A percentile compares a stretch with the other conserved stretches of the same genome.
These are phyloP conservation scores for Cardiospermum halicacabum DNA, from an alignment of 345 rosid species.

Conservation along the genomic window DNA sequence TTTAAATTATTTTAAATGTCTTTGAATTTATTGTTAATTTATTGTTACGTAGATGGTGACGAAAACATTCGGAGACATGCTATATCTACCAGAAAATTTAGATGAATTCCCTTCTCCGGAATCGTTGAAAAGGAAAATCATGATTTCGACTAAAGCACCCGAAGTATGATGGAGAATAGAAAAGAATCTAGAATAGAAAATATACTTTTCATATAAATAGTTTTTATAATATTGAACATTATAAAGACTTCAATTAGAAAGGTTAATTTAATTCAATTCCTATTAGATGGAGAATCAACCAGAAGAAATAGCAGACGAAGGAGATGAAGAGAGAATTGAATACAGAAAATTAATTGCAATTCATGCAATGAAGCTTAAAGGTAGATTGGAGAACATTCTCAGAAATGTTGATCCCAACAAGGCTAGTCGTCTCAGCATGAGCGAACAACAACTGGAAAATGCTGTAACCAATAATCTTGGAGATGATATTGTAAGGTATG, in stretches of 20 bases:
- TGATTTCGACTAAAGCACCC: conserved; percentile 90
- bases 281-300: conserved; percentile 32
- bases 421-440: conserved; percentile 62
- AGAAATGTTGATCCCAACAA: conserved; percentile 36
- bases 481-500: conserved; percentile 46
- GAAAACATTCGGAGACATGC: conserved; percentile 39
- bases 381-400: conserved; percentile 34
- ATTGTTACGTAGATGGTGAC: conserved; percentile 53
- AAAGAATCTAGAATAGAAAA: conserved; percentile 17
- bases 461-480: conserved; percentile 33
- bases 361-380: conserved; percentile 69
- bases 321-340: conserved; percentile 37
- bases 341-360: conserved; percentile 63
- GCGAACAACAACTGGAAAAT: conserved; percentile 64
- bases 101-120: conserved; percentile 68
- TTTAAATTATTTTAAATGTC: too few species aligned
- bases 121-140: conserved; percentile 43
- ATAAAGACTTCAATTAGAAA: too few species aligned
- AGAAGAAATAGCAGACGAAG: conserved; percentile 24
- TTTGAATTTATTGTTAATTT: neutral
- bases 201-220: too few species aligned
- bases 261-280: neutral
- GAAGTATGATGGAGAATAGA: conserved; percentile 38
- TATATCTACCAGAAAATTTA: conserved; percentile 30
- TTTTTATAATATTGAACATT: too few species aligned